Evolutionary conservation across 2,329 filamentous ascomycete genomes (phyloP).

Genomic region (Monosporascus ibericus): DNA sequence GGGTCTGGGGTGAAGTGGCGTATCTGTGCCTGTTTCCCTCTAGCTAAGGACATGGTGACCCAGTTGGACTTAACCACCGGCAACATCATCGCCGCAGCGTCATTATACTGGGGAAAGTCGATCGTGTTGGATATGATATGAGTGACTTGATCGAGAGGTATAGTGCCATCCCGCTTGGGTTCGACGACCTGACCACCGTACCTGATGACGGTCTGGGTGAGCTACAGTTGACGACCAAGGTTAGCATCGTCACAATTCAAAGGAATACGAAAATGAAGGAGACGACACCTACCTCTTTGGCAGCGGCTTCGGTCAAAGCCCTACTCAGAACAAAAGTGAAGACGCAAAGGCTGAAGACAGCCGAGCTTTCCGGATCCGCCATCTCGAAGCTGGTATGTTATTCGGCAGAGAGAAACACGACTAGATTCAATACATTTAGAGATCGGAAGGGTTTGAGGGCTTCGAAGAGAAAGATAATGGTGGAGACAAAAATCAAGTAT

Average conservation of each 20-base stretch:
- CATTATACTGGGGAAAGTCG: conserved; percentile 84
- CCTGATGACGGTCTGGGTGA: conserved; percentile 36
- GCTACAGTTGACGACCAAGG: conserved; percentile 21
- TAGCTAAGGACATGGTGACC: conserved; percentile 66
- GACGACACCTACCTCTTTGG: conserved; percentile 19
- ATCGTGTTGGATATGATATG: conserved; percentile 66
- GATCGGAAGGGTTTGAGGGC: neutral
- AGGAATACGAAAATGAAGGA: neutral
- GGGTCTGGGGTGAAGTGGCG: conserved; percentile 88
- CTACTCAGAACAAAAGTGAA: conserved; percentile 22
- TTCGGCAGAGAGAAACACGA: neutral
- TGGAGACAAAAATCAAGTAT: neutral
- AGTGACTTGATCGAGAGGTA: conserved; percentile 42
- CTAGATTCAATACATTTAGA: neutral
- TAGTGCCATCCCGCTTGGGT: conserved; percentile 40
- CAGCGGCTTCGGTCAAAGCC: conserved; percentile 16
- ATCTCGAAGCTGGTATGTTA: conserved; percentile 9
- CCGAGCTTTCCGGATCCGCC: conserved; percentile 18
- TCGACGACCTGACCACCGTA: conserved; percentile 46
- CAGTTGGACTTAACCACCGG: conserved; percentile 79
- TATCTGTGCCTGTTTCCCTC: conserved; percentile 66
- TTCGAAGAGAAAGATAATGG: neutral
- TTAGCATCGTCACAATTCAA: conserved; percentile 6
- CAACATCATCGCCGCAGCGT: conserved; percentile 69
- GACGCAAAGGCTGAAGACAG: conserved; percentile 21